Conservation (phyloP, 805 yeast species). For the Blastobotrys mokoenaii region DNA sequence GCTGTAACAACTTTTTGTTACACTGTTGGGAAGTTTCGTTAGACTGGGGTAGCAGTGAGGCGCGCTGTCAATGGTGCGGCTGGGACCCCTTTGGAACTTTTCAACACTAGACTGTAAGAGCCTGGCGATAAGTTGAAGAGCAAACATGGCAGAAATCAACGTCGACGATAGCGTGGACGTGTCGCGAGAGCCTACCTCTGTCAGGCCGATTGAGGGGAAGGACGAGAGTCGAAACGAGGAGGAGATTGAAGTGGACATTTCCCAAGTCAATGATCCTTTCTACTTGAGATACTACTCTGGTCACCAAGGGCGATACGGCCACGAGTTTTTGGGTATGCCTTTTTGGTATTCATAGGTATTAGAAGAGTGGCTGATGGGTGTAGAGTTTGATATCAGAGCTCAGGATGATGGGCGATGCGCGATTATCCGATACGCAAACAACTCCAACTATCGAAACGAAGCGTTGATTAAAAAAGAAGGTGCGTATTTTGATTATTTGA, state of each 20-base stretch:
- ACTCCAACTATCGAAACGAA: conserved; percentile 38
- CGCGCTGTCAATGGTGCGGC: too few relatives aligned
- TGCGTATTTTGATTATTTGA: background rate
- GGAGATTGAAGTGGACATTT: conserved; percentile 5
- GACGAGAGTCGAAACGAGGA: background rate
- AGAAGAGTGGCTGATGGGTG: conserved; percentile 1
- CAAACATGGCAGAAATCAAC: too few relatives aligned
- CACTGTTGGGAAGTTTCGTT: too few relatives aligned
- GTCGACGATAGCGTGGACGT: too few relatives aligned
- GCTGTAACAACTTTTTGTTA: too few relatives aligned
- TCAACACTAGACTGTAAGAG: background rate
- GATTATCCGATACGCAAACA: conserved; percentile 35
- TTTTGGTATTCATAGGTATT: conserved; percentile 22
- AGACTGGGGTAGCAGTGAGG: too few relatives aligned
- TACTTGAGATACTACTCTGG: conserved; percentile 38
- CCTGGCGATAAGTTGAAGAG: background rate
- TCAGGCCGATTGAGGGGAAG: background rate
- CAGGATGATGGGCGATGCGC: conserved; percentile 27
- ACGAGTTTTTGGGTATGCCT: conserved; percentile 30
- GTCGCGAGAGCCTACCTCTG: too few relatives aligned
- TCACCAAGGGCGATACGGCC: conserved; percentile 38
- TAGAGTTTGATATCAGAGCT: conserved; percentile 30
- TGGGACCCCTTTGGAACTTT: background rate
- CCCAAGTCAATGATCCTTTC: conserved; percentile 24
- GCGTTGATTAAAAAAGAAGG: conserved; percentile 33